Percentiles rank a stretch among this genome's conserved stretches.
These are phyloP conservation scores for Aspergillus texensis DNA, from an alignment of 2,329 filamentous ascomycete genomes.

Conservation along the genomic window DNA sequence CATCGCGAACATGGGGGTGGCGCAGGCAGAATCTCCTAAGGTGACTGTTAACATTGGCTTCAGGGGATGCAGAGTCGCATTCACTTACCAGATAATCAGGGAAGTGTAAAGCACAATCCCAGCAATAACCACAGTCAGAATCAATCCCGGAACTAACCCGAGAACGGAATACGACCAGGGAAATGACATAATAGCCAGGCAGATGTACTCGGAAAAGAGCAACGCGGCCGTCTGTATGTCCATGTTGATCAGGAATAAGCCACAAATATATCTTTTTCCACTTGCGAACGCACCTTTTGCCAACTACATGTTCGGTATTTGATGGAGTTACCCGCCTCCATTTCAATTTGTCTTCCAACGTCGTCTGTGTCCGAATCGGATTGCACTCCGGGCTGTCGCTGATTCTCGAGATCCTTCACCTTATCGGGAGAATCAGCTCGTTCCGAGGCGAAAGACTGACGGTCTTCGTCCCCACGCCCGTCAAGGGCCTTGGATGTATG, in stretches of 20 bases:
- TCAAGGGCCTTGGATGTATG: slow-evolving; percentile 22
- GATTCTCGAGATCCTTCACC: slow-evolving; percentile 35
- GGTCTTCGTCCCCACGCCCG: slow-evolving; percentile 19
- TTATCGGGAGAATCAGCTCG: slow-evolving; percentile 28
- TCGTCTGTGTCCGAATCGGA: slow-evolving; percentile 48
- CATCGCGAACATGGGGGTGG: slow-evolving; percentile 87
- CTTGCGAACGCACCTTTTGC: slow-evolving; percentile 68
- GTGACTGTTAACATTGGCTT: slow-evolving; percentile 30
- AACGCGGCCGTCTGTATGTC: slow-evolving; percentile 72
- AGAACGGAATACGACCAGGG: slow-evolving; percentile 89
- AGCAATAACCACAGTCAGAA: slow-evolving; percentile 79
- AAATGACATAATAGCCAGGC: slow-evolving; percentile 91
- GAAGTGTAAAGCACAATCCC: slow-evolving; percentile 82
- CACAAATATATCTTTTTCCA: neutral
- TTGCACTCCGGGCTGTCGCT: slow-evolving; percentile 25
- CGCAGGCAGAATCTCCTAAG: slow-evolving; percentile 84
- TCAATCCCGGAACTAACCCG: slow-evolving; percentile 82
- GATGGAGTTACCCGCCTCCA: slow-evolving; percentile 77
- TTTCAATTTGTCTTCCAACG: slow-evolving; percentile 69
- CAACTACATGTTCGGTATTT: slow-evolving; percentile 92
- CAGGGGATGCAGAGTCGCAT: neutral
- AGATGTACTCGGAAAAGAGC: slow-evolving; percentile 95
- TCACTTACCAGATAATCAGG: slow-evolving; percentile 61
- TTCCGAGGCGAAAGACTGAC: slow-evolving; percentile 25
- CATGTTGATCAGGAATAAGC: slow-evolving; percentile 4